These are phyloP conservation scores for Chlorella sp. DNA, from an alignment of 139 green algal species.

Conservation along the genomic window DNA sequence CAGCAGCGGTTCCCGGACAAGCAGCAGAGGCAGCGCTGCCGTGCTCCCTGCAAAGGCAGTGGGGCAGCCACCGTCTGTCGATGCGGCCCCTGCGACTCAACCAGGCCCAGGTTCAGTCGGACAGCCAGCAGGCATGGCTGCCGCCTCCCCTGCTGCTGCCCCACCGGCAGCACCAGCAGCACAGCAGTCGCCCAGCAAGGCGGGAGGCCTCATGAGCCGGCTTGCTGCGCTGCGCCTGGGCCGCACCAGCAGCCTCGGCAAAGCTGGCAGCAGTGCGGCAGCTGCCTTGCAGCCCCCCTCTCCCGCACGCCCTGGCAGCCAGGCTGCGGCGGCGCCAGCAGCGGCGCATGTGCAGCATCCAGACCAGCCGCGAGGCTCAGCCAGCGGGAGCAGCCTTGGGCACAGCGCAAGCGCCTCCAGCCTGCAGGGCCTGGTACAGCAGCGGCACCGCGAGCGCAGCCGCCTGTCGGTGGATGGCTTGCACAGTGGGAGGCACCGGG, in stretches of 20 bases:
- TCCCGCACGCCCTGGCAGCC: neutral
- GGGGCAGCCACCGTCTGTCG: neutral
- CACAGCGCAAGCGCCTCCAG: neutral
- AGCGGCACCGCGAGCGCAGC: constrained; percentile 20
- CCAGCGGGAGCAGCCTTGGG: neutral
- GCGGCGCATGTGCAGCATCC: neutral
- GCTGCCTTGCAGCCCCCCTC: neutral
- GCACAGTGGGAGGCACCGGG: neutral
- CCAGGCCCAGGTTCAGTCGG: too few relatives aligned
- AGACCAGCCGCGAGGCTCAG: too few relatives aligned
- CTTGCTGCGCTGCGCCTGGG: constrained; percentile 5
- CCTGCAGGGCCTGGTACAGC: neutral
- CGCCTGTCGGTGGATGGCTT: neutral
- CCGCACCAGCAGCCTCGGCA: neutral
- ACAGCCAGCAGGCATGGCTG: neutral
- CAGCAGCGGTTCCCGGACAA: neutral
- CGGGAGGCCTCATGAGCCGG: neutral
- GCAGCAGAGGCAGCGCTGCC: neutral
- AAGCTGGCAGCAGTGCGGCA: neutral
- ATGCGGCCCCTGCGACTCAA: neutral
- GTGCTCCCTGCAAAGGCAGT: neutral
- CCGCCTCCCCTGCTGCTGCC: neutral
- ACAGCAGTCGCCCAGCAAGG: neutral
- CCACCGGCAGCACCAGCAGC: neutral
- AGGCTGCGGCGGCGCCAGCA: neutral